Percentiles rank a stretch among this genome's conserved stretches.
Conservation (phyloP, 345 rosid genomes). For the Syzygium jambos region DNA sequence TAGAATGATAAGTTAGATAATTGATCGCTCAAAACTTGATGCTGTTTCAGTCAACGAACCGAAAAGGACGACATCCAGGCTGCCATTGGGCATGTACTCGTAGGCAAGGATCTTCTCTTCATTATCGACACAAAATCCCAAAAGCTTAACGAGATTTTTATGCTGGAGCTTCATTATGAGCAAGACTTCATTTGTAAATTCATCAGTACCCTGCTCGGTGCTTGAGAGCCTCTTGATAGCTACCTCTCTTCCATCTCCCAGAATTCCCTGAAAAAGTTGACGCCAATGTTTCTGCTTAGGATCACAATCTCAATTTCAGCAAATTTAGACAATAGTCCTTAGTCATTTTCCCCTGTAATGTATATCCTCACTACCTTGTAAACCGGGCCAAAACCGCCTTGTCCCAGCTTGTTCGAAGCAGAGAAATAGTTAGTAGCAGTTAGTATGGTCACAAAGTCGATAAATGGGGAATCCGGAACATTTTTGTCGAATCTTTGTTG, state of each 20-base stretch:
- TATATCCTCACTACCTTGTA: conserved; percentile 5
- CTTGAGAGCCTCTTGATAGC: conserved; percentile 30
- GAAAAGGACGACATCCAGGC: conserved; percentile 30
- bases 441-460: conserved; percentile 15
- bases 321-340: background rate
- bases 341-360: background rate
- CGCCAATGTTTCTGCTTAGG: background rate
- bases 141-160: conserved; percentile 42
- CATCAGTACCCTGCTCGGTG: conserved; percentile 23
- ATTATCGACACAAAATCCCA: conserved; percentile 35
- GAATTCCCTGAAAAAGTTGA: conserved; percentile 25
- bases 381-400: conserved; percentile 22
- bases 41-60: conserved; percentile 15
- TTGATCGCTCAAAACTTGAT: background rate
- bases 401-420: conserved; percentile 7
- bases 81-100: conserved; percentile 51
- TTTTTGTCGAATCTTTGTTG: background rate
- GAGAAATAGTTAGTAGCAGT: conserved; percentile 33
- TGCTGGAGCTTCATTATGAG: conserved; percentile 43
- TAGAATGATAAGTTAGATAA: background rate
- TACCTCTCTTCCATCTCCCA: conserved; percentile 35
- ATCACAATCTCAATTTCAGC: background rate
- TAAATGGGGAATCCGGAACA: background rate
- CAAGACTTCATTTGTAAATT: conserved; percentile 28
- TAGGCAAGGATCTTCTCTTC: conserved; percentile 37